phyloP scores from a whole-genome alignment of 2,329 filamentous ascomycete genomes.

The Basipetospora sp. region DNA sequence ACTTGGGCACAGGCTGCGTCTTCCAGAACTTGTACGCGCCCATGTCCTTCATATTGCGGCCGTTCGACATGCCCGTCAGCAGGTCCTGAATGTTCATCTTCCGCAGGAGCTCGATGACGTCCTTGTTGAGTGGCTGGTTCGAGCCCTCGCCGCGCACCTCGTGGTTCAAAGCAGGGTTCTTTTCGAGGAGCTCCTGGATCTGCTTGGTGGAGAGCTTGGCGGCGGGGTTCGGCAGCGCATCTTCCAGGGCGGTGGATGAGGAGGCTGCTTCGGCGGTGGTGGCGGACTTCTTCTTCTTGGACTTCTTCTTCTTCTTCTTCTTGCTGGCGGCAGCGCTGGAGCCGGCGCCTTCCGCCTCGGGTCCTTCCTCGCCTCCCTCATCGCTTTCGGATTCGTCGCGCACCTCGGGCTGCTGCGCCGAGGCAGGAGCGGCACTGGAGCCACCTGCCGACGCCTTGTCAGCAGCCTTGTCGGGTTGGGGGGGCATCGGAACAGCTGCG shows the following conservation, averaged over 20 bases:
- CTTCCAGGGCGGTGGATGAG: too few species aligned
- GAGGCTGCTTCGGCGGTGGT: conserved; percentile 24
- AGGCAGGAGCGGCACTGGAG: conserved; percentile 15
- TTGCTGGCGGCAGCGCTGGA: conserved; percentile 13
- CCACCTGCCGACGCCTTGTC: conserved; percentile 16
- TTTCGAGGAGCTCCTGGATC: conserved; percentile 50
- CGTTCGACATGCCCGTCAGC: conserved; percentile 47
- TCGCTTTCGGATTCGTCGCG: conserved; percentile 27
- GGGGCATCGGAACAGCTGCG: too few species aligned
- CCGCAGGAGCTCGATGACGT: conserved; percentile 39
- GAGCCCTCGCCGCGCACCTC: conserved; percentile 28
- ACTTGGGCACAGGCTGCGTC: conserved; percentile 85
- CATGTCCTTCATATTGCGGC: conserved; percentile 88
- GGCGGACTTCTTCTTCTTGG: conserved; percentile 48
- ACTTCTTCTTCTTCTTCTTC: conserved; percentile 46
- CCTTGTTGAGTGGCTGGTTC: conserved; percentile 22
- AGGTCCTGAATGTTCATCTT: conserved; percentile 55
- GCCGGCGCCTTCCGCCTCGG: conserved; percentile 13
- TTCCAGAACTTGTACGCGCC: conserved; percentile 97
- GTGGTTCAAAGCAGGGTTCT: conserved; percentile 58
- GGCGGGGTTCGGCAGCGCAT: conserved; percentile 34
- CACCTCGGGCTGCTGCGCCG: conserved; percentile 30
- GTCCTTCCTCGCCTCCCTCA: conserved; percentile 19
- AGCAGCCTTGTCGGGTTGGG: not conserved
- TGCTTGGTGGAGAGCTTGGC: conserved; percentile 40